Percentiles rank a stretch among this genome's conserved stretches.
phyloP scores from a whole-genome alignment of 2,329 filamentous ascomycete species.

The Colletotrichum simmondsii region DNA sequence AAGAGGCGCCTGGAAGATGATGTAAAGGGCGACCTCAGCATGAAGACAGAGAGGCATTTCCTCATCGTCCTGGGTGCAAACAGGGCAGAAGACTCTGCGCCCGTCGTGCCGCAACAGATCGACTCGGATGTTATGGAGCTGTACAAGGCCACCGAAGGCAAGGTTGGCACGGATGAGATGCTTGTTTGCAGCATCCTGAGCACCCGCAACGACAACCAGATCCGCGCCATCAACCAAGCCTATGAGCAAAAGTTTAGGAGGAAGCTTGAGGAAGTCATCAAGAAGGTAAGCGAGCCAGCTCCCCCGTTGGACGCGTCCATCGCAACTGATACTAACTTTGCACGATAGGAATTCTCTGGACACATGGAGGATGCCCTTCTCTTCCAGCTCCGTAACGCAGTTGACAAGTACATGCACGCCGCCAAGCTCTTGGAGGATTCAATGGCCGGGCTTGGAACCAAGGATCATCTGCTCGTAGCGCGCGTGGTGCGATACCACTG shows the following conservation, averaged over 20 bases:
- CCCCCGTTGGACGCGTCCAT: rapidly evolving
- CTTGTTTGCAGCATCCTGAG: conserved; percentile 83
- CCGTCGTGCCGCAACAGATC: conserved; percentile 77
- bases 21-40: conserved; percentile 81
- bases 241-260: conserved; percentile 80
- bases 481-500: conserved; percentile 87
- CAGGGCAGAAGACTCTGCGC: conserved; percentile 81
- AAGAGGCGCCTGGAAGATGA: conserved; percentile 74
- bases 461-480: conserved; percentile 81
- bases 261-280: conserved; percentile 78
- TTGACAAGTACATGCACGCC: conserved; percentile 86
- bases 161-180: conserved; percentile 78
- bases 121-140: conserved; percentile 81
- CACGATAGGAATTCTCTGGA: conserved; percentile 78
- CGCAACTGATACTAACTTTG: not conserved
- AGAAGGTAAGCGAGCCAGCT: conserved; percentile 66
- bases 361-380: conserved; percentile 91
- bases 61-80: conserved; percentile 80
- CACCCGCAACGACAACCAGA: conserved; percentile 81
- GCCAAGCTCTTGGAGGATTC: conserved; percentile 84
- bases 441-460: conserved; percentile 90
- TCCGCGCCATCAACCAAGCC: conserved; percentile 81
- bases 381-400: conserved; percentile 80
- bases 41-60: conserved; percentile 89
- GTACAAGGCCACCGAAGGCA: conserved; percentile 81